Conservation (phyloP, 768 basidiomycete genomes). For the Serpula lacrymans region DNA sequence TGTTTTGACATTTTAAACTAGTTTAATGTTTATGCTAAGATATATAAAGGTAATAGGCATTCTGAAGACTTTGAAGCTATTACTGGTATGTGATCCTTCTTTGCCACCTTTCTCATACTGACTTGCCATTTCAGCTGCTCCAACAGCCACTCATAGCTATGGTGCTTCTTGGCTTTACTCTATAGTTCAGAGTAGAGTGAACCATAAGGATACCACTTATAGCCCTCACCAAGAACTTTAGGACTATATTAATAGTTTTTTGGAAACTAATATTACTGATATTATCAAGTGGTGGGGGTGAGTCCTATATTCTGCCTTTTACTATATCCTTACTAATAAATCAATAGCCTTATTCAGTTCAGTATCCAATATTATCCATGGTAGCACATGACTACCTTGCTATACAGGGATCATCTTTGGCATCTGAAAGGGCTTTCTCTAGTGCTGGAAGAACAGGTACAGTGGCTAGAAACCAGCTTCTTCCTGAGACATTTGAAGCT, state of each 20-base stretch:
- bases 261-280: slow-evolving; percentile 1
- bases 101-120: no score
- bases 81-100: no score
- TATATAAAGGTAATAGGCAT: no score
- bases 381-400: slow-evolving; percentile 15
- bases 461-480: slow-evolving; percentile 13
- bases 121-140: no score
- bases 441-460: slow-evolving; percentile 5
- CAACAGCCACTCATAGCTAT: no score
- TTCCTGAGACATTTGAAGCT: slow-evolving; percentile 21
- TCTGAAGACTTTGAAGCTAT: no score
- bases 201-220: not conserved
- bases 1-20: no score
- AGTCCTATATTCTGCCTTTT: not conserved
- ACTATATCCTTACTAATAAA: not conserved
- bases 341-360: slow-evolving; percentile 3
- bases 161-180: no score
- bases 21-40: no score
- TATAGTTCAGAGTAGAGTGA: slow-evolving; percentile 5
- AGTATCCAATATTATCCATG: slow-evolving; percentile 6
- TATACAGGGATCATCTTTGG: slow-evolving; percentile 25
- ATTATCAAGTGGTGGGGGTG: slow-evolving; percentile 4
- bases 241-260: slow-evolving; percentile 1
- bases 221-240: slow-evolving; percentile 4
- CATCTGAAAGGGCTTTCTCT: slow-evolving; percentile 26